Conservation (phyloP, 2,329 filamentous ascomycete species). For the Phialophora macrospora region DNA sequence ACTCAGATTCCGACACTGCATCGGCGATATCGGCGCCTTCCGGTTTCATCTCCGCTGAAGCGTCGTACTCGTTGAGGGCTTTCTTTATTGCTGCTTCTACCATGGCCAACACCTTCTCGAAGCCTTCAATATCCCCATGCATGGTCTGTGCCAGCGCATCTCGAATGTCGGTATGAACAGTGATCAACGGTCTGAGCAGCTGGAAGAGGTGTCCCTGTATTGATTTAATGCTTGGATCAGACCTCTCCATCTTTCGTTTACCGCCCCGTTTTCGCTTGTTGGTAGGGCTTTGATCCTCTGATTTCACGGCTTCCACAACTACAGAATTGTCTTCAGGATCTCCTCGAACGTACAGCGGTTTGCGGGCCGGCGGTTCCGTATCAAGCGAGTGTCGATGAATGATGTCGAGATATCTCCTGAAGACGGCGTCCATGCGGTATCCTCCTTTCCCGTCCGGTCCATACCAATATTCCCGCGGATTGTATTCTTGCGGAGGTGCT, state of each 20-base stretch:
- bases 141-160: conserved; percentile 76
- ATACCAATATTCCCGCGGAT: conserved; percentile 81
- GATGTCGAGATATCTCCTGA: conserved; percentile 88
- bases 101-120: conserved; percentile 75
- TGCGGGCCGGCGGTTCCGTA: conserved; percentile 66
- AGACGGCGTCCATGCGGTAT: conserved; percentile 84
- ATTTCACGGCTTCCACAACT: not conserved
- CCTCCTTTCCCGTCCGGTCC: conserved; percentile 78
- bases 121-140: conserved; percentile 73
- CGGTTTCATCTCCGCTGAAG: not conserved
- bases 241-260: conserved; percentile 48
- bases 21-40: conserved; percentile 62
- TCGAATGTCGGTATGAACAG: conserved; percentile 78
- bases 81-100: conserved; percentile 75
- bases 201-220: conserved; percentile 96
- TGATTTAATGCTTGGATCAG: conserved; percentile 69
- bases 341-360: conserved; percentile 73
- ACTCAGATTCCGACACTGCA: conserved; percentile 41
- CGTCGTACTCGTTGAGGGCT: conserved; percentile 32
- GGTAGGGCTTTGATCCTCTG: conserved; percentile 32
- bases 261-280: conserved; percentile 50
- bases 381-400: conserved; percentile 78
- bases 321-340: conserved; percentile 45
- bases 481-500: conserved; percentile 66
- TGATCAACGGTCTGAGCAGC: conserved; percentile 80